phyloP scores from a whole-genome alignment of 768 basidiomycete species.

The Trichaptum fuscoviolaceum region DNA sequence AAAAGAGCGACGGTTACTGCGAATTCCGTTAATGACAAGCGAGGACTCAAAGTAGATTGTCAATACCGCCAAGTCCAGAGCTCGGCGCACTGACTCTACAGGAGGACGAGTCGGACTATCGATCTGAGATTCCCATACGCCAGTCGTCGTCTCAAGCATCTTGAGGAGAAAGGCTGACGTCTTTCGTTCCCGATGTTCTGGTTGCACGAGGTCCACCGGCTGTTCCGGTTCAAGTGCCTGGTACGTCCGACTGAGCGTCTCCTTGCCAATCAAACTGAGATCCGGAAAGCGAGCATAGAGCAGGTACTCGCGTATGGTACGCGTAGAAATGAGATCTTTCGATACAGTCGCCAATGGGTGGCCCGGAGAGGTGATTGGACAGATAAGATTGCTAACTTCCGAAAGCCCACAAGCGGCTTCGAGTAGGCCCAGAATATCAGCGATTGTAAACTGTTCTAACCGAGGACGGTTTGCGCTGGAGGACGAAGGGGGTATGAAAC shows the following conservation, averaged over 20 bases:
- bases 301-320: conserved; percentile 64
- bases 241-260: conserved; percentile 4
- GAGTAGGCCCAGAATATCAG: conserved; percentile 61
- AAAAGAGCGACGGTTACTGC: conserved; percentile 54
- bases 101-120: conserved; percentile 34
- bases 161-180: conserved; percentile 60
- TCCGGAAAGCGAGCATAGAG: conserved; percentile 57
- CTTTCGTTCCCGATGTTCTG: conserved; percentile 55
- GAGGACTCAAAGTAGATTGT: conserved; percentile 67
- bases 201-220: conserved; percentile 33
- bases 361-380: conserved; percentile 59
- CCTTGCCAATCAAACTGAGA: conserved; percentile 12
- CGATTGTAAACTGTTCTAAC: conserved; percentile 47
- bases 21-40: conserved; percentile 59
- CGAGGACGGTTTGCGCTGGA: conserved; percentile 27
- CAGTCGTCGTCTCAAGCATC: conserved; percentile 45
- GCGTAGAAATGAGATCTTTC: conserved; percentile 50
- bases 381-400: conserved; percentile 40
- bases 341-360: conserved; percentile 58
- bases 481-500: conserved; percentile 32
- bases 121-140: conserved; percentile 41
- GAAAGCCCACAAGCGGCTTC: conserved; percentile 57
- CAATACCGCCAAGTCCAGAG: conserved; percentile 63
- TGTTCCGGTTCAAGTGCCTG: not conserved
- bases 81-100: conserved; percentile 58